A percentile compares a stretch with the other conserved stretches of the same genome.
These are phyloP conservation scores for Immersiporthe knoxdaviesiana DNA, from an alignment of 2,329 filamentous ascomycete species.

Conservation along the genomic window DNA sequence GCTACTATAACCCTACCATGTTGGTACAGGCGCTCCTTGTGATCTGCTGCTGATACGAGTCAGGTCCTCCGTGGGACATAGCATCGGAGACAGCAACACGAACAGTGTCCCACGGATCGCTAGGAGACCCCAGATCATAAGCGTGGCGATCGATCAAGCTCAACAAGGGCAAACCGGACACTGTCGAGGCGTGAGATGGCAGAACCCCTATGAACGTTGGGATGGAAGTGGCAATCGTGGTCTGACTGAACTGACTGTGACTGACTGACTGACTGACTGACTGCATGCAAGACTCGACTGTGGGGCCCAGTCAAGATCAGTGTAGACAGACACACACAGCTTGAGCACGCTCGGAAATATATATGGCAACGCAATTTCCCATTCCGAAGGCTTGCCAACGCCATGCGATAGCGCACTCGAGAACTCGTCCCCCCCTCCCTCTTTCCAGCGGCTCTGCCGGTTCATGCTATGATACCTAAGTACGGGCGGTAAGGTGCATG, in stretches of 20 bases:
- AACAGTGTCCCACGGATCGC: constrained; percentile 8
- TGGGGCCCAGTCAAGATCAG: constrained; percentile 7
- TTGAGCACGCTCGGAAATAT: background rate
- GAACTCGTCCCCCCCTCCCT: background rate
- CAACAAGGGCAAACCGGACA: constrained; percentile 4
- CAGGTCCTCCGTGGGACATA: constrained; percentile 6
- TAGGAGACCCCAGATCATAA: background rate
- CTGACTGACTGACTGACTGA: too few species aligned
- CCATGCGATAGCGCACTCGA: constrained; percentile 2
- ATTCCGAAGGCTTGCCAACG: background rate
- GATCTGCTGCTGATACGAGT: constrained; percentile 14
- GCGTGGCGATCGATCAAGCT: background rate
- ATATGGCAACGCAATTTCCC: constrained; percentile 7
- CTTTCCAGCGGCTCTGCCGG: background rate
- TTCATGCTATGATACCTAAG: background rate
- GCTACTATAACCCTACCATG: background rate
- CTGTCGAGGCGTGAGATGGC: constrained; percentile 22
- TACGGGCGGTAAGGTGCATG: background rate
- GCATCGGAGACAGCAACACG: constrained; percentile 15
- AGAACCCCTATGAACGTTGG: too few species aligned
- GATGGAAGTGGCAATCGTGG: constrained; percentile 11
- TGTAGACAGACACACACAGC: background rate
- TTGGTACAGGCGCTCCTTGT: constrained; percentile 8
- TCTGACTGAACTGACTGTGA: constrained; percentile 3
- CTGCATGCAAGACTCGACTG: constrained; percentile 9